phyloP scores from a whole-genome alignment of 345 rosid species.

The Eucalyptus regnans region DNA sequence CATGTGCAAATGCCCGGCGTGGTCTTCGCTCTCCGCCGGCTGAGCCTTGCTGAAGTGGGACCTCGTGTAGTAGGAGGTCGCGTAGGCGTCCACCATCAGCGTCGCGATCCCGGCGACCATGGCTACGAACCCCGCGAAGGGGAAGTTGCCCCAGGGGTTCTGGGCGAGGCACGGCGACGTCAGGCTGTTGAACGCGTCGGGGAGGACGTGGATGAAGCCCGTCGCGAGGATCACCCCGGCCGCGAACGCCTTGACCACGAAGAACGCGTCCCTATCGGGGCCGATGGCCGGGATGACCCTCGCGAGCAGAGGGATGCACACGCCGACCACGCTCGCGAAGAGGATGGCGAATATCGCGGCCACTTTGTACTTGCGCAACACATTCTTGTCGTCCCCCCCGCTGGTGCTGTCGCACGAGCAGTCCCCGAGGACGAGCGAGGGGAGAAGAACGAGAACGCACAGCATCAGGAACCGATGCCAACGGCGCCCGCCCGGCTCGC shows the following conservation, averaged over 20 bases:
- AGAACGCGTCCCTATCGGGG: constrained; percentile 31
- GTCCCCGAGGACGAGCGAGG: background rate
- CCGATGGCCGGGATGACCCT: constrained; percentile 13
- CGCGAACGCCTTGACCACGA: constrained; percentile 61
- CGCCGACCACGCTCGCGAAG: constrained; percentile 30
- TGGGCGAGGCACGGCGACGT: constrained; percentile 37
- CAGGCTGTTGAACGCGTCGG: constrained; percentile 69
- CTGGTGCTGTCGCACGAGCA: constrained; percentile 12
- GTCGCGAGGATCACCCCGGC: constrained; percentile 77
- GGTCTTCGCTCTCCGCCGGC: background rate
- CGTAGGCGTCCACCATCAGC: constrained; percentile 49
- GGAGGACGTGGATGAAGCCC: constrained; percentile 75
- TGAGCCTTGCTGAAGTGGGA: constrained; percentile 9
- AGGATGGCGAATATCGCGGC: constrained; percentile 33
- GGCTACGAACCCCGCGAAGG: constrained; percentile 72
- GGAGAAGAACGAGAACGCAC: background rate
- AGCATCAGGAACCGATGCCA: background rate
- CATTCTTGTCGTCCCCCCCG: background rate
- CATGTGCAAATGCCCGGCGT: constrained; percentile 5
- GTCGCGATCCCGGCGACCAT: constrained; percentile 58
- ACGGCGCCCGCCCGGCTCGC: background rate
- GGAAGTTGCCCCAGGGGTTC: constrained; percentile 70
- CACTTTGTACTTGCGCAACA: constrained; percentile 20
- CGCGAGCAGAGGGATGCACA: constrained; percentile 30
- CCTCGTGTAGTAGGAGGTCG: constrained; percentile 31